These are phyloP conservation scores for Aspergillus calidoustus DNA, from an alignment of 2,329 filamentous ascomycete species.

Conservation along the genomic window DNA sequence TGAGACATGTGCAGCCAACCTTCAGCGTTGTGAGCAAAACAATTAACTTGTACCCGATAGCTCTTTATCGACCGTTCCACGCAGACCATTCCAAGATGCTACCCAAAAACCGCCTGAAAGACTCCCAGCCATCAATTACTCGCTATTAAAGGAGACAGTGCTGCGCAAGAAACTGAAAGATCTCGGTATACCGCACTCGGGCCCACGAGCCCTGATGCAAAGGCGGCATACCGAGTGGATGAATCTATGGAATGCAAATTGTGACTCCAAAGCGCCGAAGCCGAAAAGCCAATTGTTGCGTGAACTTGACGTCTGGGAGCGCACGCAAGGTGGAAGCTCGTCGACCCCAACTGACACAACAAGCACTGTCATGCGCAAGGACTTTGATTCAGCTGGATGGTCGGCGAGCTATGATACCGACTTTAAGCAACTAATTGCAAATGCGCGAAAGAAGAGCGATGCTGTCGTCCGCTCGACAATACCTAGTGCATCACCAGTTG, in stretches of 20 bases:
- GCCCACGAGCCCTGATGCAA: conserved; percentile 72
- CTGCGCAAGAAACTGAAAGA: conserved; percentile 82
- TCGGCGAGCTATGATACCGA: conserved; percentile 71
- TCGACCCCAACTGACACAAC: conserved; percentile 26
- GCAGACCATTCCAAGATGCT: conserved; percentile 20
- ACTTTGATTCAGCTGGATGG: conserved; percentile 83
- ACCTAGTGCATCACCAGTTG: conserved; percentile 24
- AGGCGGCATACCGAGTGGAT: conserved; percentile 89
- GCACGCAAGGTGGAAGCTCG: conserved; percentile 71
- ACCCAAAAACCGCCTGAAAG: conserved; percentile 59
- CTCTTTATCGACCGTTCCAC: conserved; percentile 21
- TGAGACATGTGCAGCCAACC: conserved; percentile 24
- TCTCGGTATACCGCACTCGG: conserved; percentile 74
- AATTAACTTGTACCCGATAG: conserved; percentile 29
- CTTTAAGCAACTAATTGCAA: conserved; percentile 79
- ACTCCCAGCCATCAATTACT: conserved; percentile 82
- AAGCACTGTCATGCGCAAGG: conserved; percentile 74
- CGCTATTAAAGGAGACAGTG: conserved; percentile 76
- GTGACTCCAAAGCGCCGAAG: conserved; percentile 77
- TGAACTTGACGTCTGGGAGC: conserved; percentile 86
- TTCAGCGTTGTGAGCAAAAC: background rate
- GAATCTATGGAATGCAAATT: conserved; percentile 96
- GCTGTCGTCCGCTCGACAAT: conserved; percentile 33
- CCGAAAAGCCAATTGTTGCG: conserved; percentile 71
- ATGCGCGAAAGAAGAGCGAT: conserved; percentile 64